Evolutionary conservation across 78 protist species (phyloP).

Genomic region (Mantamonas sphyraenae): DNA sequence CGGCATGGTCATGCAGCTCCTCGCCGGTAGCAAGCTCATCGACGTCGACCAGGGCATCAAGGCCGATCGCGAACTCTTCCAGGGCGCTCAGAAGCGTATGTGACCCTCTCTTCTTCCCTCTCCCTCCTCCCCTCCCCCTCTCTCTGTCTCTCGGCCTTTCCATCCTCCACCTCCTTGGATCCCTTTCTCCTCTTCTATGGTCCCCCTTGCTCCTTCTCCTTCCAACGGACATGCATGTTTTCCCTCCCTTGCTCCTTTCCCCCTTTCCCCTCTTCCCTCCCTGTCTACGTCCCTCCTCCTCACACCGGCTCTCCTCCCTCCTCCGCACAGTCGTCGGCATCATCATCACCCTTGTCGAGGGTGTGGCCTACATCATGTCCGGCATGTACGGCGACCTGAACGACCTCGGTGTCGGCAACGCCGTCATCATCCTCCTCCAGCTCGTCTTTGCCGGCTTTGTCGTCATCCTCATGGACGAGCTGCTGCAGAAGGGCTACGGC

Average conservation of each 20-base stretch:
- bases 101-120: neutral
- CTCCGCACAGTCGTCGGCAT: constrained; percentile 77
- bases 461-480: constrained; percentile 89
- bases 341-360: constrained; percentile 91
- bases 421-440: constrained; percentile 92
- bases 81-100: constrained; percentile 92
- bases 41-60: constrained; percentile 85
- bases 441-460: constrained; percentile 93
- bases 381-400: constrained; percentile 97
- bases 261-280: constrained; percentile 13
- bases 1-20: constrained; percentile 89
- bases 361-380: constrained; percentile 87
- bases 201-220: constrained; percentile 5
- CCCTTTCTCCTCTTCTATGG: constrained; percentile 15
- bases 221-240: neutral
- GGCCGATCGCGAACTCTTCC: constrained; percentile 82
- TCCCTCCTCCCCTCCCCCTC: neutral
- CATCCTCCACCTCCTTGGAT: neutral
- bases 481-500: constrained; percentile 99
- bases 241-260: neutral
- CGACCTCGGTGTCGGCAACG: constrained; percentile 80
- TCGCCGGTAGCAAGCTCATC: constrained; percentile 94
- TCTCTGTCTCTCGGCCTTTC: neutral
- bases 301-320: neutral
- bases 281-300: neutral